Conservation (phyloP, 805 yeast species). For the Ogataea salicorniae region DNA sequence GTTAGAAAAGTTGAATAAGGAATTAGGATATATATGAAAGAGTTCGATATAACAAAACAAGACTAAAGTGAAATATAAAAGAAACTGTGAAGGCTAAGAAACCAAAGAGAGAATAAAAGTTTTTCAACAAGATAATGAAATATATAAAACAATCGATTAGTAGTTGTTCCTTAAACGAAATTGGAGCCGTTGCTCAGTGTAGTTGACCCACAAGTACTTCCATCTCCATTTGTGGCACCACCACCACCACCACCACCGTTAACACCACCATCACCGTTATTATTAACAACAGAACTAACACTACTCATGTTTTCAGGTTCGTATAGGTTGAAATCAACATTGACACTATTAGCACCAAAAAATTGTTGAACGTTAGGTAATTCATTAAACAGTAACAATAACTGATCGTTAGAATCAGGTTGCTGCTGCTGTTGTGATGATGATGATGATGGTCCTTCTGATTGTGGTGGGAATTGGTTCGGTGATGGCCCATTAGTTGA, state of each 20-base stretch:
- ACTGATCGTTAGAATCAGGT: constrained; percentile 10
- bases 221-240: background rate
- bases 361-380: constrained; percentile 17
- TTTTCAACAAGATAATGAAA: background rate
- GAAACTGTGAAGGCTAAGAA: no score
- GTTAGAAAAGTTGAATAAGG: no score
- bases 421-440: background rate
- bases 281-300: background rate
- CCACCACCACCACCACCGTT: background rate
- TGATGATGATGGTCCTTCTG: background rate
- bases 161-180: background rate
- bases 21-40: no score
- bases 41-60: no score
- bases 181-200: constrained; percentile 1
- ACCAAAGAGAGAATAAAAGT: no score
- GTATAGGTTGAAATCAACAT: constrained; percentile 4
- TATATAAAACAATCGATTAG: background rate
- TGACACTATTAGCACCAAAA: constrained; percentile 4
- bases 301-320: background rate
- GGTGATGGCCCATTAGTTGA: background rate
- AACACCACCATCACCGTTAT: background rate
- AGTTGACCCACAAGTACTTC: background rate
- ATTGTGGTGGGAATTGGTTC: background rate
- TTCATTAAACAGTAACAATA: constrained; percentile 14
- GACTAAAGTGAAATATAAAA: no score